Evolutionary conservation across 108 stramenopile species (phyloP), one percentile per base, ranked within the genome.

Genomic region (Licmophora abbreviata): DNA sequence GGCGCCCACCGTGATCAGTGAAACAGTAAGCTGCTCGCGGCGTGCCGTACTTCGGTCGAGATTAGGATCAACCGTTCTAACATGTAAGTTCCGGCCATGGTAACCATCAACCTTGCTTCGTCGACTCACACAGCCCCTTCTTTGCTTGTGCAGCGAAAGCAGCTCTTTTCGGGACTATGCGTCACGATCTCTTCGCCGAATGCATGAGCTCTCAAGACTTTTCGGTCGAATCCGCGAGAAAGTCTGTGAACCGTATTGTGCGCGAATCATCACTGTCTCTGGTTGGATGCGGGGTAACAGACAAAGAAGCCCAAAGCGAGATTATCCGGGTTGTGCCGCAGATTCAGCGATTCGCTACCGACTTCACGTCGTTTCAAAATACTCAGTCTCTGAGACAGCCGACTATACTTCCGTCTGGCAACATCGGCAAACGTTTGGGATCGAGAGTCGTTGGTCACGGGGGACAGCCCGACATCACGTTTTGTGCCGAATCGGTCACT

Each of bases 171-270:
- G 93, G 93, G 22, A 88, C 83, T 3, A 68, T 90, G 47, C 69
- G 85, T 8, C 93, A 94, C 38, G 81, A 70, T 22, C 68, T 94
- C 12, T 94, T 94, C 51, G 77, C 86, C 56, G 48, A 49, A 17
- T 81, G 79, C 47, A 29, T 94, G 27, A 68, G 49, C 38, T 40
- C 68, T 18, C 57, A 66, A 12, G 66, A 81, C 48, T 80, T 85
- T 15, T 64, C 78, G 15, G 32, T 44, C 25, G 52, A 58, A 18
- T 64, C 60, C 32, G 81, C 77, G 7, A 40, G 64, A 42, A 20
- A 54, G 17, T 62, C 46, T 10, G 59, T 73, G 1, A 53, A 59
- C 12, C 41, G 65, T 22, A 73, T 91, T 34, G 67, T 90, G 43
- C 68, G 85, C 31, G 54, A 73, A 27, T 67, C 77, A 34, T 76